Evolutionary conservation across 768 basidiomycete genomes (phyloP).

Genomic region (Candolleomyces aberdarensis): DNA sequence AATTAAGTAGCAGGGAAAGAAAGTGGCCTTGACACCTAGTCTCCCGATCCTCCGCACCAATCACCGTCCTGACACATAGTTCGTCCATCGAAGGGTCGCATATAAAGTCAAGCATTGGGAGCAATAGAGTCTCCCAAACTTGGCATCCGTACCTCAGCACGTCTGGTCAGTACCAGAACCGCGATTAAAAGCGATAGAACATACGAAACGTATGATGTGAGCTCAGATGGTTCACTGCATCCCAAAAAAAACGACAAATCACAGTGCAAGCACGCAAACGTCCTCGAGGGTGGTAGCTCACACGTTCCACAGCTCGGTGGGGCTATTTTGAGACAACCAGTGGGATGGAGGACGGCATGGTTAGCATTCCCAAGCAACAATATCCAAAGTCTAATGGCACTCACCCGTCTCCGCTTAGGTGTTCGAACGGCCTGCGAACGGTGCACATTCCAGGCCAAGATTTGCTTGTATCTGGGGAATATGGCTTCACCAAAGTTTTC

Average conservation of each 20-base stretch:
- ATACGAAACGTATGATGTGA: conserved; percentile 63
- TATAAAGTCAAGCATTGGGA: conserved; percentile 70
- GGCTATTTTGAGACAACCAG: conserved; percentile 31
- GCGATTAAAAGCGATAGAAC: conserved; percentile 24
- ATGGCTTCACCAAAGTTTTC: conserved; percentile 15
- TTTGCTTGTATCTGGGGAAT: conserved; percentile 46
- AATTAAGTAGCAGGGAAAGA: too few relatives aligned
- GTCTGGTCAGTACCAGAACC: background rate
- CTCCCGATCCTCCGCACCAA: conserved; percentile 58
- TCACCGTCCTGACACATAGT: conserved; percentile 38
- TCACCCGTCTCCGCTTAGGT: conserved; percentile 66
- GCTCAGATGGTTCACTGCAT: conserved; percentile 50
- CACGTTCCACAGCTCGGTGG: conserved; percentile 67
- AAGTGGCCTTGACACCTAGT: conserved; percentile 54
- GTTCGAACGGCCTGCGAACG: conserved; percentile 44
- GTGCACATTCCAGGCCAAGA: conserved; percentile 53
- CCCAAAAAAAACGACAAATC: conserved; percentile 73
- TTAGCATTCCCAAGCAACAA: background rate
- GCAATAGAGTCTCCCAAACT: conserved; percentile 76
- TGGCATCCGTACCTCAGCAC: conserved; percentile 64
- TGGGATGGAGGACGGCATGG: background rate
- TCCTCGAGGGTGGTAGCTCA: conserved; percentile 49
- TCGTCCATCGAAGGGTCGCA: conserved; percentile 53
- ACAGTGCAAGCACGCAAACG: conserved; percentile 75
- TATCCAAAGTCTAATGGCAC: conserved; percentile 11